phyloP scores from a whole-genome alignment of 2,329 filamentous ascomycete species.

The Dactylella cylindrospora region DNA sequence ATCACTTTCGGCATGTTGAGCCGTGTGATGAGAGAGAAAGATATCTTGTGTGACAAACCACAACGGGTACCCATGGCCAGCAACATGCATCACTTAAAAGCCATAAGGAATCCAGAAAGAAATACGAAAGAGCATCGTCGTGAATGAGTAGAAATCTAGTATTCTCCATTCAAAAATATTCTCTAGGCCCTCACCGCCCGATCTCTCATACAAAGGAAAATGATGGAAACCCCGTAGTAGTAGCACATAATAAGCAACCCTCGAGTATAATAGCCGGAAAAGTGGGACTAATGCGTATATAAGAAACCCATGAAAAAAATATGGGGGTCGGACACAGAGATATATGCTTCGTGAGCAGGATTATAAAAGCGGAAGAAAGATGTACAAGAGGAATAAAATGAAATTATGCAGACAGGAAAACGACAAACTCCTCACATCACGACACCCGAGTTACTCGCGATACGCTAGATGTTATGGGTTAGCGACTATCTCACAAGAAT shows the following conservation, averaged over 20 bases:
- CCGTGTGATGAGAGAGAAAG: no score
- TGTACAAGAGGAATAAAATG: constrained; percentile 15
- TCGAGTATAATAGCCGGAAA: neutral
- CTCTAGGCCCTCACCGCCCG: no score
- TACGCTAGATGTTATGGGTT: constrained; percentile 67
- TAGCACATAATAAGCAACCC: neutral
- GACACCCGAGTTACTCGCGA: constrained; percentile 99
- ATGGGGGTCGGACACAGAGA: constrained; percentile 4
- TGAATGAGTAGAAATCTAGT: no score
- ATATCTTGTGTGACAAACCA: no score
- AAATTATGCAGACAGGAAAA: constrained; percentile 20
- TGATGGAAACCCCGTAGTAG: neutral
- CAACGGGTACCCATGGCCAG: no score
- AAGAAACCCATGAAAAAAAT: constrained; percentile 6
- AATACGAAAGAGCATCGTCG: no score
- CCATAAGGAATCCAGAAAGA: no score
- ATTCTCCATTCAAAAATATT: no score
- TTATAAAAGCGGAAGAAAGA: constrained; percentile 28
- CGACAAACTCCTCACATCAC: constrained; percentile 77
- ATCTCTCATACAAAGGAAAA: no score
- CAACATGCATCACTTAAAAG: no score
- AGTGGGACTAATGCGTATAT: neutral
- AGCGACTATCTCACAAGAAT: constrained; percentile 46
- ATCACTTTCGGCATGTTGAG: no score
- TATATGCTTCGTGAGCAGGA: constrained; percentile 38